Evolutionary conservation across 495 filamentous ascomycete species (phyloP).

Genomic region (Penicillium ochrochloron): DNA sequence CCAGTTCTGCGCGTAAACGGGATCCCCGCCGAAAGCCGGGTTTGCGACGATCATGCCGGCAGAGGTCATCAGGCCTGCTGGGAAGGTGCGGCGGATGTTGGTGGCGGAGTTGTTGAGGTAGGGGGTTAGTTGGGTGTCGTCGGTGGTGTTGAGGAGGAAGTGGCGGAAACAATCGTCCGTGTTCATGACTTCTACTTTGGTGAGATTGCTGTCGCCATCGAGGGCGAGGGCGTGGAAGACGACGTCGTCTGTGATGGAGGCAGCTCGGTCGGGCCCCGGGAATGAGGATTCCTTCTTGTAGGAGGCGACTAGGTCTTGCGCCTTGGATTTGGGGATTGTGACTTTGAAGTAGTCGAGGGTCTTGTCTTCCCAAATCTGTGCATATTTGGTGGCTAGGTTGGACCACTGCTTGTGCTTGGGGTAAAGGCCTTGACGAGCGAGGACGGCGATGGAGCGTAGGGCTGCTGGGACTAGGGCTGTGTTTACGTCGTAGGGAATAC

Average conservation of each 20-base stretch:
- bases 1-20: constrained; percentile 55
- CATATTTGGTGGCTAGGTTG: constrained; percentile 50
- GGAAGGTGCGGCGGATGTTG: constrained; percentile 60
- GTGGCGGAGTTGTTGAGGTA: constrained; percentile 61
- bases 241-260: constrained; percentile 49
- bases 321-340: constrained; percentile 43
- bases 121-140: constrained; percentile 58
- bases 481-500: constrained; percentile 70
- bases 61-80: constrained; percentile 60
- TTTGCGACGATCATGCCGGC: constrained; percentile 65
- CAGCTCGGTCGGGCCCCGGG: constrained; percentile 43
- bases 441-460: constrained; percentile 57
- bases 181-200: constrained; percentile 63
- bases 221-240: constrained; percentile 62
- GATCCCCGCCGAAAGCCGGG: constrained; percentile 59
- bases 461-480: constrained; percentile 66
- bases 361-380: constrained; percentile 65
- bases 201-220: constrained; percentile 54
- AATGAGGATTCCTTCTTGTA: constrained; percentile 52
- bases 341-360: constrained; percentile 62
- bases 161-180: constrained; percentile 67
- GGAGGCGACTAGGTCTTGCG: constrained; percentile 47
- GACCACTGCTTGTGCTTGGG: constrained; percentile 53
- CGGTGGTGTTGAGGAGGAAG: constrained; percentile 64
- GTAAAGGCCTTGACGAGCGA: constrained; percentile 56